These are phyloP conservation scores for Diversispora epigaea DNA, from an alignment of 192 early-diverging fungal species.

Conservation along the genomic window DNA sequence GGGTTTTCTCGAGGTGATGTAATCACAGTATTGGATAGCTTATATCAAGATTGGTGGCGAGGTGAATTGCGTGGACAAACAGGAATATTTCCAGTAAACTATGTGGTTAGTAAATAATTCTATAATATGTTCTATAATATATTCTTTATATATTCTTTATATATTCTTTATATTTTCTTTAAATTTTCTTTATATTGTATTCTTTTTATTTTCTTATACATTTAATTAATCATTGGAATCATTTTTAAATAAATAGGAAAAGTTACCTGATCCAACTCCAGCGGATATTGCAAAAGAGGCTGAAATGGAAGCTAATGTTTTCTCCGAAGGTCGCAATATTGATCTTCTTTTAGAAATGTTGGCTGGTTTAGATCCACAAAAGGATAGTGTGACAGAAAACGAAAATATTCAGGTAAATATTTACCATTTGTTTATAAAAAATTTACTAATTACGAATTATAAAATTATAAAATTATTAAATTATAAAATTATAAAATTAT, in stretches of 20 bases:
- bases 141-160: neutral
- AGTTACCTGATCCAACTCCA: constrained; percentile 60
- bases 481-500: neutral
- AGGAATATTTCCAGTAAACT: constrained; percentile 98
- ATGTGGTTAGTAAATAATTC: constrained; percentile 63
- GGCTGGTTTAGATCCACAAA: constrained; percentile 70
- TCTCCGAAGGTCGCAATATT: constrained; percentile 71
- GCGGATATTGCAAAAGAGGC: constrained; percentile 54
- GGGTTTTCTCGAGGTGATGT: constrained; percentile 86
- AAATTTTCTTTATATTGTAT: neutral
- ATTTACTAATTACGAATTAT: constrained; percentile 15
- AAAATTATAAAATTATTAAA: neutral
- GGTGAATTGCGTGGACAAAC: constrained; percentile 81
- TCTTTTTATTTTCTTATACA: neutral
- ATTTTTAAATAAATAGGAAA: constrained; percentile 42
- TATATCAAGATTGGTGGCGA: constrained; percentile 99
- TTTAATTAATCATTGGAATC: neutral
- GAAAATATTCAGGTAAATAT: constrained; percentile 68
- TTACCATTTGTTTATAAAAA: neutral
- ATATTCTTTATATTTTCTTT: neutral
- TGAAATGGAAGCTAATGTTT: constrained; percentile 66
- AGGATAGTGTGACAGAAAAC: constrained; percentile 87
- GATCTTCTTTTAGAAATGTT: constrained; percentile 77
- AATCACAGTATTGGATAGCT: constrained; percentile 85
- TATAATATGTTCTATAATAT: neutral